Base-by-base conservation (phyloP, 345 rosid species). In the Kandelia obovata region DNA sequence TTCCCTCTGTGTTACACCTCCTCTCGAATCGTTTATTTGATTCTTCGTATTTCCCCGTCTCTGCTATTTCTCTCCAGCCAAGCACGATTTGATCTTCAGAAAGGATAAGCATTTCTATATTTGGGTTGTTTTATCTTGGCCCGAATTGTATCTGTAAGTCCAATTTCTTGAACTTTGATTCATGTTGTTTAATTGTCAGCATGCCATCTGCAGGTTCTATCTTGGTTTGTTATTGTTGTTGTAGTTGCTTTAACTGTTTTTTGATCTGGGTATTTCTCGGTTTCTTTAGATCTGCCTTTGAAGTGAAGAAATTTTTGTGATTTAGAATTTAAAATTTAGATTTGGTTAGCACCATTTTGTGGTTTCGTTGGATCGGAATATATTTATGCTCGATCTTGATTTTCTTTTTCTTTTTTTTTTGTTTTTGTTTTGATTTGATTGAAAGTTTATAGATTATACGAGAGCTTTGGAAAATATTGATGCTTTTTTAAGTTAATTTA, bases 261-360 rank as follows among this genome's bases (percentile, higher is more conserved):
- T 3, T 67, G 55, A 71, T 71, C 60, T 67, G 55, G 47, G 16
- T 59, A 10, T 62, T 23, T 43, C 53, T 71, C 32, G 20, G 15
- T 73, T 37, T 66, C 21, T 17, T 49, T 56, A 68, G 82, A 75
- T 75, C 72, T 75, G 53, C 60, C 56, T 55, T 23, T 49, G 26
- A 56, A 71, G 37, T 35, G 57, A 30, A 10, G n/a, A 17, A 37
- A 5, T 27, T 66, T 57, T n/a, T 17, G 26, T 62, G 7, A 34
- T 34, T 34, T 34, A 34, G 10, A 34, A 34, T 34, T 34, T 6
- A 34, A 34, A 34, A 34, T 34, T 34, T 34, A 34, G 37, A 34
- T 34, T 67, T 71, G 71, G 2, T 60, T 56, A 31, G 23, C 37
- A 6, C 37, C 16, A 74, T n/a, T 69, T 53, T 65, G 66, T 65